Evolutionary conservation across 164 flowering plant genomes (phyloP).

Genomic region (Chimonanthus praecox): DNA sequence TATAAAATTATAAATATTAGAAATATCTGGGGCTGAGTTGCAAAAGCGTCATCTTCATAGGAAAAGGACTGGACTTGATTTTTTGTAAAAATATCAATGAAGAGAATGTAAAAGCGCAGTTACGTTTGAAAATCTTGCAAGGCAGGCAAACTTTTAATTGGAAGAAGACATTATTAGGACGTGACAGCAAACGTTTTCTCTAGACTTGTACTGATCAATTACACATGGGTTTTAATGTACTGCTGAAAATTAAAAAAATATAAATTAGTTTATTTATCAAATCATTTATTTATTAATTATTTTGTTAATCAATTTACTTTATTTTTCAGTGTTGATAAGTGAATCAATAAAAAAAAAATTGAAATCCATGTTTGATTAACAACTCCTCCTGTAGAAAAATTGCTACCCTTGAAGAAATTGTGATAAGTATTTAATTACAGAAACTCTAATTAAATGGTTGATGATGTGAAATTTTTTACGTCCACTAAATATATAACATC

Average conservation of each 20-base stretch:
- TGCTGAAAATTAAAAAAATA: too few relatives aligned
- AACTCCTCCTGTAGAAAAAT: too few relatives aligned
- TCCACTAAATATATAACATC: neutral
- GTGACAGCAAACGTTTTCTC: neutral
- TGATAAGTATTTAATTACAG: too few relatives aligned
- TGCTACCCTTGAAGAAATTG: too few relatives aligned
- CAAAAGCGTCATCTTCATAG: too few relatives aligned
- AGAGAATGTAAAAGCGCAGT: neutral
- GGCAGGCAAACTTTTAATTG: neutral
- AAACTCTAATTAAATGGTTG: too few relatives aligned
- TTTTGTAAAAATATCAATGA: too few relatives aligned
- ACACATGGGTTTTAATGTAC: neutral
- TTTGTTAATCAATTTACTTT: neutral
- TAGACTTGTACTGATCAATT: too few relatives aligned
- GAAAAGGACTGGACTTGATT: too few relatives aligned
- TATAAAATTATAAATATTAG: neutral
- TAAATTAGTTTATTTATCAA: neutral
- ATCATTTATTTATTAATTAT: neutral
- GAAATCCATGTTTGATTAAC: too few relatives aligned
- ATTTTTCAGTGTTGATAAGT: too few relatives aligned
- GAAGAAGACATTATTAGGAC: neutral
- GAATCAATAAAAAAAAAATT: too few relatives aligned
- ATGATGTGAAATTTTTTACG: neutral
- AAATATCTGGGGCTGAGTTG: neutral
- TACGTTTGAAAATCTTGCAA: neutral